These are phyloP conservation scores for Naganishia antarctica DNA, from an alignment of 768 basidiomycete genomes.

Conservation along the genomic window DNA sequence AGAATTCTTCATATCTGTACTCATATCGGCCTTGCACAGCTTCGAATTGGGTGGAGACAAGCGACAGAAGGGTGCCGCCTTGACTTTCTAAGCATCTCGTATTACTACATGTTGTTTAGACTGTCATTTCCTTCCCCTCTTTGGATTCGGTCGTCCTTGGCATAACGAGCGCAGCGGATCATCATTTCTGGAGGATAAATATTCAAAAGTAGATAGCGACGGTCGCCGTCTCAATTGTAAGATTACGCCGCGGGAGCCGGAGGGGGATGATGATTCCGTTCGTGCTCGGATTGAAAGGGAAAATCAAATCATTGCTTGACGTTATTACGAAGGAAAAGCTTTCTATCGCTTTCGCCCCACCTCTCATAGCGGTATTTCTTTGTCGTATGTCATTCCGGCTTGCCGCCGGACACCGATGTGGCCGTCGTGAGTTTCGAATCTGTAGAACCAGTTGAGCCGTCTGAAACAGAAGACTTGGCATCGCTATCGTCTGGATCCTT, in stretches of 20 bases:
- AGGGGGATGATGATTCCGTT: background rate
- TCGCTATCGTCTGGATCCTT: too few relatives aligned
- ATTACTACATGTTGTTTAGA: conserved; percentile 9
- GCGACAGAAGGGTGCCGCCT: conserved; percentile 97
- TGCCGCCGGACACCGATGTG: too few relatives aligned
- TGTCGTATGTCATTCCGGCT: too few relatives aligned
- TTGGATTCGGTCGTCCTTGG: background rate
- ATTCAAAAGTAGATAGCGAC: background rate
- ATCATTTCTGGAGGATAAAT: background rate
- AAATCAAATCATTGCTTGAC: conserved; percentile 2
- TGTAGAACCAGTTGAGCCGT: too few relatives aligned
- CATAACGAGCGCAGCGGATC: background rate
- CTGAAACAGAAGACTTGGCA: too few relatives aligned
- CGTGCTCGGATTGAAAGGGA: background rate
- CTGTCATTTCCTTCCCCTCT: conserved; percentile 6
- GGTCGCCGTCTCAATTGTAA: conserved; percentile 1
- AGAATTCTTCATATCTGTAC: conserved; percentile 15
- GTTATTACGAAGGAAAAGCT: background rate
- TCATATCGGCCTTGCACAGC: conserved; percentile 51
- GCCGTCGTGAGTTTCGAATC: too few relatives aligned
- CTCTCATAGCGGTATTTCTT: too few relatives aligned
- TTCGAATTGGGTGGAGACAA: conserved; percentile 99
- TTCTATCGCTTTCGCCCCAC: too few relatives aligned
- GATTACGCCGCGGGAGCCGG: background rate
- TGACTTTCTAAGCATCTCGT: conserved; percentile 59